Conservation (phyloP, 2,329 filamentous ascomycete genomes). For the Monosporascus sp. region DNA sequence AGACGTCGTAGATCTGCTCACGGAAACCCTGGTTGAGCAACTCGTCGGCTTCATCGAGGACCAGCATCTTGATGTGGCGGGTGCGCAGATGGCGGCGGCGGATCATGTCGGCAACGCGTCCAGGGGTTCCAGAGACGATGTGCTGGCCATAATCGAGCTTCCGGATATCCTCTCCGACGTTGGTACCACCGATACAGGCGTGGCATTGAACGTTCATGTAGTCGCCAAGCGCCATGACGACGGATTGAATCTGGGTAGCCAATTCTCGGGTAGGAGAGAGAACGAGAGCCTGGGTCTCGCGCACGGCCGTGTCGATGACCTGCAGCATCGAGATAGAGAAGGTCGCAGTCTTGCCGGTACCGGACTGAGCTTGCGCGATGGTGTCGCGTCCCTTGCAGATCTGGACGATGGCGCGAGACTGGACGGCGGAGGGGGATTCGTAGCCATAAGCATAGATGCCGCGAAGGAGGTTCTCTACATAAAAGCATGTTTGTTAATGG, state of each 20-base stretch:
- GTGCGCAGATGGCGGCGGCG: constrained; percentile 52
- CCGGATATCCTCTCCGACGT: constrained; percentile 94
- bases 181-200: constrained; percentile 96
- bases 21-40: constrained; percentile 88
- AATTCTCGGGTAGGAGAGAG: constrained; percentile 94
- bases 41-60: constrained; percentile 57
- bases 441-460: constrained; percentile 99
- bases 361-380: constrained; percentile 95
- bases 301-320: constrained; percentile 88
- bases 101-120: constrained; percentile 72
- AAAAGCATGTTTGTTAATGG: constrained; percentile 4
- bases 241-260: constrained; percentile 96
- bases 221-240: constrained; percentile 98
- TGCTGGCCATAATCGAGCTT: constrained; percentile 98
- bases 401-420: constrained; percentile 96
- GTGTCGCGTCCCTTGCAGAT: constrained; percentile 99
- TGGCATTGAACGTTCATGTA: constrained; percentile 99
- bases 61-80: constrained; percentile 60
- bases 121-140: constrained; percentile 95
- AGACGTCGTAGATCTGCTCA: constrained; percentile 98
- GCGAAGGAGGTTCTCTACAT: constrained; percentile 79
- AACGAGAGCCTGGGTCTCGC: constrained; percentile 90
- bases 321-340: constrained; percentile 96
- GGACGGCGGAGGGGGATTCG: constrained; percentile 94
- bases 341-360: constrained; percentile 93